phyloP scores from a whole-genome alignment of 768 basidiomycete species.

The Lactarius deliciosus region DNA sequence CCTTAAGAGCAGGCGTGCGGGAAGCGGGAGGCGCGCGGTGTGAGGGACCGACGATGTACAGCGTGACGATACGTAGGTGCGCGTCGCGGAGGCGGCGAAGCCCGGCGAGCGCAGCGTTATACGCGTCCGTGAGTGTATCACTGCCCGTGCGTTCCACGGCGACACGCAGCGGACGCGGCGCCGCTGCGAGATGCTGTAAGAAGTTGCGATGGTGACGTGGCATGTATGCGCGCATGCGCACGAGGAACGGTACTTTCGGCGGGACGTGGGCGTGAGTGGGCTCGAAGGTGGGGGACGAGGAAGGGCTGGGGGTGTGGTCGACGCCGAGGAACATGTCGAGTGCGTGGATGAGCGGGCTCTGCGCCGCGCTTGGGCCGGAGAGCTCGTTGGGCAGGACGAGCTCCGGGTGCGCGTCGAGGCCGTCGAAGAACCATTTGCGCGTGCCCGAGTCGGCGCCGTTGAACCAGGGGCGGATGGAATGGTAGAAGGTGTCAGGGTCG shows the following conservation, averaged over 20 bases:
- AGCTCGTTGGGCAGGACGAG: conserved; percentile 41
- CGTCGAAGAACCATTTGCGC: conserved; percentile 47
- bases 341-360: conserved; percentile 58
- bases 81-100: conserved; percentile 57
- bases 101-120: conserved; percentile 49
- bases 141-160: conserved; percentile 38
- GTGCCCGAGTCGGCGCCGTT: conserved; percentile 48
- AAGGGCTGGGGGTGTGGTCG: conserved; percentile 41
- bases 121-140: conserved; percentile 38
- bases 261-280: not conserved
- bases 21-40: conserved; percentile 30
- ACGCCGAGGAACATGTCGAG: conserved; percentile 55
- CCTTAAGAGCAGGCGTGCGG: not conserved
- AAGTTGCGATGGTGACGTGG: conserved; percentile 59
- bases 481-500: conserved; percentile 63
- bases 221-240: conserved; percentile 61
- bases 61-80: conserved; percentile 55
- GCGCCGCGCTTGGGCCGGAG: conserved; percentile 60
- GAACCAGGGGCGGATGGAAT: conserved; percentile 63
- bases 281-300: conserved; percentile 16
- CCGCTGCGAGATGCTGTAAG: conserved; percentile 49
- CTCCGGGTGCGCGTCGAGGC: conserved; percentile 39
- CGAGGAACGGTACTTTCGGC: conserved; percentile 41
- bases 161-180: conserved; percentile 47
- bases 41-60: conserved; percentile 57